These are phyloP conservation scores for Penicillium freii DNA, from an alignment of 2,329 filamentous ascomycete species.

Conservation along the genomic window DNA sequence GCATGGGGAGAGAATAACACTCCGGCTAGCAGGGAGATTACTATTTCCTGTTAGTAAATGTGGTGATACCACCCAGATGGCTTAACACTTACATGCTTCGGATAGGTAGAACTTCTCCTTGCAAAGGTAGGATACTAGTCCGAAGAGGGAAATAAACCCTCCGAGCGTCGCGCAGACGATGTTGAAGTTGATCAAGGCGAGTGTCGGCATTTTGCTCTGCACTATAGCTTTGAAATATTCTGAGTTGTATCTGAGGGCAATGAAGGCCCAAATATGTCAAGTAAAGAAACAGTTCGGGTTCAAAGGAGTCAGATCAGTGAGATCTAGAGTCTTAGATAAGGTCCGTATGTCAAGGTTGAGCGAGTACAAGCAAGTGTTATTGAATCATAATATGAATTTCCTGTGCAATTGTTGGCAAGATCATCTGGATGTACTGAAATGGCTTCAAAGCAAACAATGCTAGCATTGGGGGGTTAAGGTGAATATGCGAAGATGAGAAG, in stretches of 20 bases:
- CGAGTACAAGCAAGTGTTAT: constrained; percentile 36
- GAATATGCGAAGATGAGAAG: background rate
- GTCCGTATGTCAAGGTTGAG: background rate
- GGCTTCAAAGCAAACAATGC: background rate
- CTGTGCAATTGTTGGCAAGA: constrained; percentile 5
- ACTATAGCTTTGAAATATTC: constrained; percentile 5
- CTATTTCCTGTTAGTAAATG: constrained; percentile 43
- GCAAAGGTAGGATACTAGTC: constrained; percentile 80
- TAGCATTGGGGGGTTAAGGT: background rate
- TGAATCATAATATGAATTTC: constrained; percentile 34
- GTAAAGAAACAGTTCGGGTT: background rate
- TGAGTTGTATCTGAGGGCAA: background rate
- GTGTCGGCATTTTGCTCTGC: constrained; percentile 53
- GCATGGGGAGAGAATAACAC: constrained; percentile 75
- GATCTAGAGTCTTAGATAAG: background rate
- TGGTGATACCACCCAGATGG: background rate
- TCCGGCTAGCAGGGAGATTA: constrained; percentile 79
- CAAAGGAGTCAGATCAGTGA: background rate
- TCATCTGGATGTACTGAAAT: constrained; percentile 17
- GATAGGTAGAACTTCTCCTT: constrained; percentile 91
- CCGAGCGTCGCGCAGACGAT: constrained; percentile 76
- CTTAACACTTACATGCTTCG: constrained; percentile 69
- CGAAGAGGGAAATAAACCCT: constrained; percentile 87
- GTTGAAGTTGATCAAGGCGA: constrained; percentile 75
- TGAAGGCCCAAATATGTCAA: background rate